Base-by-base conservation (phyloP, 768 basidiomycete species). In the Mycena filopes region DNA sequence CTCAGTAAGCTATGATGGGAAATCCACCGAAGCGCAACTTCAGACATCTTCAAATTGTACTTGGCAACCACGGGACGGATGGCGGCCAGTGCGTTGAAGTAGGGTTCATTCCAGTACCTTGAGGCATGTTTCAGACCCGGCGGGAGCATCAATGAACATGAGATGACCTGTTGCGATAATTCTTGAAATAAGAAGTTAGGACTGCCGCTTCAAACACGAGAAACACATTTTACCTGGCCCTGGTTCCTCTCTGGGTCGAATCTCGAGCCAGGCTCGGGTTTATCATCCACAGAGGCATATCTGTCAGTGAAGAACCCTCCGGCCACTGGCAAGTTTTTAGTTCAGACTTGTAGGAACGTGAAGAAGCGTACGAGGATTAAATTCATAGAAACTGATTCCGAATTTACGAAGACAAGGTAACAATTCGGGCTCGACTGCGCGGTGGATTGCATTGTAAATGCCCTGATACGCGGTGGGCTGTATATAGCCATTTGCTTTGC, bases 271-370 rank as follows among this genome's bases (percentile, higher is more conserved):
- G 78, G 63, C 63, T 87, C 86, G 29, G 79, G 76, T 9, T 74
- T 40, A 61, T 81, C 82, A 8, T 82, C 76, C 10, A 76, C 55
- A 0, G 79, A 80, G 11, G 68, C 68, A 55, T 88, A 80, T 61
- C 86, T 84, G 0, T 86, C 87, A 0, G 87, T 86, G 64, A 89
- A 85, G 63, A 88, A 82, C 0, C 87, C 87, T 10, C 87, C 87
- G 2, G 81, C 86, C 59, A 89, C 85, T 87, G 60, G n/a, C 74
- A 74, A 70, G 80, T 31, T 11, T 15, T 29, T 1, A 33, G 29
- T 46, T 21, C 26, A 46, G 51, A 47, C 28, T 50, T 23, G 18
- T 25, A 56, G 23, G 15, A 29, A 29, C 40, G 6, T 29, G 33
- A 13, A 33, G 46, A 20, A 36, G 72, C 84, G 47, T 42, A 84